Evolutionary conservation across 2,329 filamentous ascomycete species (phyloP).

Genomic region (Fusarium zealandicum): DNA sequence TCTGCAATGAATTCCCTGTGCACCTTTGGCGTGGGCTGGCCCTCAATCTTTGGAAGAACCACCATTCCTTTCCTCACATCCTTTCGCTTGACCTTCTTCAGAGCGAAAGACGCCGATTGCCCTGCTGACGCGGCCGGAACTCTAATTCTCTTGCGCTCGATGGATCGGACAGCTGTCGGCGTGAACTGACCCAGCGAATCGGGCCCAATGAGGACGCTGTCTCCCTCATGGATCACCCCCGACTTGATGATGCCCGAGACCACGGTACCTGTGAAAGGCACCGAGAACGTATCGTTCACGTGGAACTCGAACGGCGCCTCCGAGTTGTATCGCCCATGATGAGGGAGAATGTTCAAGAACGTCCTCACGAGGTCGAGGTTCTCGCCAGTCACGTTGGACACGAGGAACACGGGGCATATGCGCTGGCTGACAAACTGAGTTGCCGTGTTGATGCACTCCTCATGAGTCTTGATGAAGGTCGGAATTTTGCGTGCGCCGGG

Average conservation of each 20-base stretch:
- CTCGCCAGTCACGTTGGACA: constrained; percentile 96
- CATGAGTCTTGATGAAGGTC: constrained; percentile 89
- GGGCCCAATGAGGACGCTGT: constrained; percentile 86
- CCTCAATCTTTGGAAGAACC: constrained; percentile 83
- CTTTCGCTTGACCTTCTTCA: constrained; percentile 86
- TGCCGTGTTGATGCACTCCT: constrained; percentile 93
- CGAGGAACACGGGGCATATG: constrained; percentile 96
- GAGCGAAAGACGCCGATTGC: constrained; percentile 89
- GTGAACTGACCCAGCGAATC: constrained; percentile 91
- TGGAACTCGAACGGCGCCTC: constrained; percentile 92
- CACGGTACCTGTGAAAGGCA: constrained; percentile 95
- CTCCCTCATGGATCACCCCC: constrained; percentile 88
- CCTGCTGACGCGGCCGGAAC: constrained; percentile 90
- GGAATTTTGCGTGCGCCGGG: constrained; percentile 94
- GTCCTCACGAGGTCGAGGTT: constrained; percentile 88
- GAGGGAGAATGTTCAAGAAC: constrained; percentile 94
- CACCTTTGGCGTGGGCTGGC: constrained; percentile 73
- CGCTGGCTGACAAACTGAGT: constrained; percentile 94
- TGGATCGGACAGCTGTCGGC: constrained; percentile 85
- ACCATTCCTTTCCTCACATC: constrained; percentile 99
- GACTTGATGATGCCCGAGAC: constrained; percentile 93
- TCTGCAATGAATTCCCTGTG: constrained; percentile 81
- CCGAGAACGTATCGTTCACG: constrained; percentile 97
- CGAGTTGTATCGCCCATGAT: constrained; percentile 90
- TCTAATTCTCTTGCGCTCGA: constrained; percentile 90